Evolutionary conservation across 768 basidiomycete genomes (phyloP).

Genomic region (Pisolithus microcarpus): DNA sequence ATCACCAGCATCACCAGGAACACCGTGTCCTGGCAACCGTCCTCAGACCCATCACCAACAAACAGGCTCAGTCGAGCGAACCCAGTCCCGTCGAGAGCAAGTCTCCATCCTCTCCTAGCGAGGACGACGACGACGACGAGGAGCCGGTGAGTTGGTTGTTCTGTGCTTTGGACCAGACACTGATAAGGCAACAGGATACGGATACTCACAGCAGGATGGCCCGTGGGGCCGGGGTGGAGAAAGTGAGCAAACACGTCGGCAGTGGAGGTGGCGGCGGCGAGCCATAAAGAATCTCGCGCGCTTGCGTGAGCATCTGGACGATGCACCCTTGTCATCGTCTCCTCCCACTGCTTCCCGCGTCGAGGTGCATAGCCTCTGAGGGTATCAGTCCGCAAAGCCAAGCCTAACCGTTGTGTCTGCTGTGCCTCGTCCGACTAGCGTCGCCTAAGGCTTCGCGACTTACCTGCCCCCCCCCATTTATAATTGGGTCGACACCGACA

Average conservation of each 20-base stretch:
- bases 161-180: not conserved
- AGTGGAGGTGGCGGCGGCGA: constrained; percentile 13
- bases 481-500: too few species aligned
- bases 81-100: not conserved
- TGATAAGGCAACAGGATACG: constrained; percentile 14
- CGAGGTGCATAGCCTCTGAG: too few species aligned
- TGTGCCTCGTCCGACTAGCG: too few species aligned
- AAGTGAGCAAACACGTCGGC: constrained; percentile 29
- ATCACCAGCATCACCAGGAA: not conserved
- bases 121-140: constrained; percentile 6
- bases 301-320: not conserved
- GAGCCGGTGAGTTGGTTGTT: constrained; percentile 8
- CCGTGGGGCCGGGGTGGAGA: constrained; percentile 30
- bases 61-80: not conserved
- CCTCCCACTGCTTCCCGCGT: too few species aligned
- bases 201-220: constrained; percentile 25
- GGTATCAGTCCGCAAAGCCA: too few species aligned
- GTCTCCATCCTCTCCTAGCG: not conserved
- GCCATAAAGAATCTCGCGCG: not conserved
- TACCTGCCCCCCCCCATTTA: too few species aligned
- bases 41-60: not conserved
- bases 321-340: too few species aligned
- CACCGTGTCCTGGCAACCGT: not conserved
- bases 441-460: too few species aligned
- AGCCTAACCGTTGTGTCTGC: too few species aligned